Base-by-base conservation (phyloP, 148 eudicot species). In the Chenopodium quinoa region DNA sequence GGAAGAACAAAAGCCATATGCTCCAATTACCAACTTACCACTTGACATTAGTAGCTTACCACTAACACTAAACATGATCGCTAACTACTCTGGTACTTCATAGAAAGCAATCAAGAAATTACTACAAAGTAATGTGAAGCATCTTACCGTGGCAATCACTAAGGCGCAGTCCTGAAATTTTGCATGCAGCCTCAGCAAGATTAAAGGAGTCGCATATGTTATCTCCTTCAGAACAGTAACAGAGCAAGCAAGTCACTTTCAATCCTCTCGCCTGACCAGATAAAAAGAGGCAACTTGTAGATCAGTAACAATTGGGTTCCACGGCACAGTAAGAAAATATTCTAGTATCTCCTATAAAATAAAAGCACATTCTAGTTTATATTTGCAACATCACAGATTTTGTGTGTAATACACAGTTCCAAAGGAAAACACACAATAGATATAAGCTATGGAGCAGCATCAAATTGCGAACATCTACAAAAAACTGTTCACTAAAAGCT, bases 171-270 rank as follows among this genome's bases (percentile, higher is more conserved):
- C 88, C 86, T 81, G 87, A 73, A 75, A 91, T 83, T 85, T 84
- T 90, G 88, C 91, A 79, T 44, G 93, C 88, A 66, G 97, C 97
- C 80, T 89, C 94, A 68, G 99, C 99, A 82, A 97, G 90, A 65
- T 84, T 87, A 27, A 94, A 85, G 40, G 99, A 91, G 85, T 97
- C 99, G 25, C 92, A 87, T 71, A 92, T 92, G 81, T 97, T 97
- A 88, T 97, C 98, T 82, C 99, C 99, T 90, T 97, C 99, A 67
- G 99, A 97, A 80, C 99, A 97, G 85, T 94, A 97, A 75, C 96
- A 90, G 66, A 97, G 85, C 85, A 97, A 77, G 89, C 99, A 97
- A 74, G 98, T 97, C 78, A 91, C 98, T 87, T 91, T 94, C 88
- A 97, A 82, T 71, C 99, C 97, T 89, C 89, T 90, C 62, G 99